These are phyloP conservation scores for Stylonectria norvegica DNA, from an alignment of 2,329 filamentous ascomycete species.

Conservation along the genomic window DNA sequence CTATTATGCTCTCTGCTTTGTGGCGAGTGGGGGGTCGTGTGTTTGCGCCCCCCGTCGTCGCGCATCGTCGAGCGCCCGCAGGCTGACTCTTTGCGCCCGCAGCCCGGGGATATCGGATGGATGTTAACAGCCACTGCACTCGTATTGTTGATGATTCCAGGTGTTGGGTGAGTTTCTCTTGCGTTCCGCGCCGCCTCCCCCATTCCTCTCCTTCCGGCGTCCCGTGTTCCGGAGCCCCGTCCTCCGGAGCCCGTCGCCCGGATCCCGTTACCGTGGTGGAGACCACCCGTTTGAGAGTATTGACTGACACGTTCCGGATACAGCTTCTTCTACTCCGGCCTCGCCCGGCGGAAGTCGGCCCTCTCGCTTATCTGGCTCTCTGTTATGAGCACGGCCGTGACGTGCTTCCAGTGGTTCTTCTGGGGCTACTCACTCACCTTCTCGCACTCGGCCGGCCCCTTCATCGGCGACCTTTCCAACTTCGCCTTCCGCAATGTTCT, in stretches of 20 bases:
- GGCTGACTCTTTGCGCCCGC: slow-evolving; percentile 30
- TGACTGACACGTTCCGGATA: slow-evolving; percentile 9
- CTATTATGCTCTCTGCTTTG: neutral
- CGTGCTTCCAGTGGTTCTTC: slow-evolving; percentile 92
- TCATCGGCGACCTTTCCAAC: slow-evolving; percentile 75
- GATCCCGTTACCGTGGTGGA: slow-evolving; percentile 2
- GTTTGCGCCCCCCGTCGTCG: slow-evolving; percentile 13
- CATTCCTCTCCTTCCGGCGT: neutral
- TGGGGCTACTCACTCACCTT: slow-evolving; percentile 84
- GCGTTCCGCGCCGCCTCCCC: neutral
- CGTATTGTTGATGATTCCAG: slow-evolving; percentile 88
- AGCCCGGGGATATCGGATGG: slow-evolving; percentile 83
- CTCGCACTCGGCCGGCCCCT: slow-evolving; percentile 71
- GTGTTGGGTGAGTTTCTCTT: slow-evolving; percentile 60
- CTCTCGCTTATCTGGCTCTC: slow-evolving; percentile 88
- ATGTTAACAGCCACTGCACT: slow-evolving; percentile 78
- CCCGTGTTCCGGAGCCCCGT: neutral
- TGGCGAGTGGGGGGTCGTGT: slow-evolving; percentile 8
- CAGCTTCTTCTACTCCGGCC: slow-evolving; percentile 86
- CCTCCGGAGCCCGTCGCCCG: neutral
- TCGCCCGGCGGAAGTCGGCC: slow-evolving; percentile 84
- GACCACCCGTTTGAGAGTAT: no score
- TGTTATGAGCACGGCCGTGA: slow-evolving; percentile 78
- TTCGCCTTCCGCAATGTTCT: slow-evolving; percentile 76
- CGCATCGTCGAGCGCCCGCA: slow-evolving; percentile 20